Evolutionary conservation across 2,329 filamentous ascomycete species (phyloP).

Genomic region (Trichophyton equinum): DNA sequence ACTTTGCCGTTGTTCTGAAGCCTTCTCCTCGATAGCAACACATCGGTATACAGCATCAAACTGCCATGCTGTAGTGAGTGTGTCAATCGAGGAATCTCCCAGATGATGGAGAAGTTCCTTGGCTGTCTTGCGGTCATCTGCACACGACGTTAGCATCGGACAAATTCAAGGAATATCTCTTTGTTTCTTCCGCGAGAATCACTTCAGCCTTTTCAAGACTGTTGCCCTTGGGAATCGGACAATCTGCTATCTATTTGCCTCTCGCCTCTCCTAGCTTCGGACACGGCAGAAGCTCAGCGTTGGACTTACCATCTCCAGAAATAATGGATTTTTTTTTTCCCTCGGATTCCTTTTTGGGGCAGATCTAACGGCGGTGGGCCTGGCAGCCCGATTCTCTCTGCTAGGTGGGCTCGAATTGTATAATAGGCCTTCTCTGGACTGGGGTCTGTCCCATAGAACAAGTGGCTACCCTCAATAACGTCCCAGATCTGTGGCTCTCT

Average conservation of each 20-base stretch:
- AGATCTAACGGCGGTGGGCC: conserved; percentile 22
- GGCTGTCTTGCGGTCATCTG: conserved; percentile 26
- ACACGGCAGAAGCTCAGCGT: not conserved
- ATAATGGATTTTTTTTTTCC: conserved; percentile 27
- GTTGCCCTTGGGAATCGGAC: conserved; percentile 10
- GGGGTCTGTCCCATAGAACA: conserved; percentile 16
- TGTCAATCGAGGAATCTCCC: not conserved
- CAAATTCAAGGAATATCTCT: conserved; percentile 24
- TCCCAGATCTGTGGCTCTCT: conserved; percentile 10
- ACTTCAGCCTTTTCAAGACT: conserved; percentile 16
- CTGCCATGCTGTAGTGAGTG: not conserved
- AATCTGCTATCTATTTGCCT: conserved; percentile 17
- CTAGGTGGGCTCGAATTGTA: conserved; percentile 20
- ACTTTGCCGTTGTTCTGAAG: conserved; percentile 66
- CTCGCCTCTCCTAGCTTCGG: not conserved
- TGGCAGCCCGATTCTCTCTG: conserved; percentile 19
- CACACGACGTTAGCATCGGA: conserved; percentile 27
- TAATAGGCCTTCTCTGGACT: conserved; percentile 11
- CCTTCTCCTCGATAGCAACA: not conserved
- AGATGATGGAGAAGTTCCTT: conserved; percentile 19
- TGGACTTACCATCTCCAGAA: conserved; percentile 25
- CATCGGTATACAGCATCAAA: not conserved
- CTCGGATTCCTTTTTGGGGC: conserved; percentile 22
- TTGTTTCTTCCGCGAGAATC: conserved; percentile 20
- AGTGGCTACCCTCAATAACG: conserved; percentile 11